Base-by-base conservation (phyloP, 208 protist species). In the Crithidia sp. region DNA sequence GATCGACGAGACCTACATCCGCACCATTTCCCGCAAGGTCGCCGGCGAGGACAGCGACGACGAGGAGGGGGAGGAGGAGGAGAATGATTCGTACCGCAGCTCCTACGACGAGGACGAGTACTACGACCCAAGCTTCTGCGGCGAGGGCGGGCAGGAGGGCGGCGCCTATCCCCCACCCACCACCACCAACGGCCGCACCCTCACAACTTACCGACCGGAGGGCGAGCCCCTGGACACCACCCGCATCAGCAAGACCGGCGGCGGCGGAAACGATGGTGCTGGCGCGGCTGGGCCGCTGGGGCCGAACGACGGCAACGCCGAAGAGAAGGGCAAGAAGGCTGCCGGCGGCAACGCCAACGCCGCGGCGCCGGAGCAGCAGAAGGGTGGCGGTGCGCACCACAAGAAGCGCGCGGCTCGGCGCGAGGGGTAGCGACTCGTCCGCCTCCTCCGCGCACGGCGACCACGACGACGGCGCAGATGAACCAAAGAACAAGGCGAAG, bases 1-100 rank as follows among this genome's bases (percentile, higher is more conserved):
- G 17, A 97, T 97, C 64, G 65, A 87, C 7, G 83, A 95, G 40
- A 88, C 83, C 14, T 97, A 97, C 81, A 95, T 95, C 49, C 62
- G 86, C n/a, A 94, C 92, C 12, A 87, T 97, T 60, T 77, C 67
- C 28, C 89, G 79, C 68, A 93, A 89, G 79, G 77, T 95, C 62
- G 76, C 67, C 14, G 89, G 87, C 52, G 87, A 87, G 54, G 81
- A 83, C 40, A 79, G 78, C 39, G 83, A 71, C 19, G 83, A 83
- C 19, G 72, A 74, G 43, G 74, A 67, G 4, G 68, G 74, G 53
- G 74, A 74, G 37, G 79, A 71, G 7, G 74, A 78, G 12, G 69
- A 69, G 8, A 49, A 59, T 57, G 59, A 64, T 37, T 61, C 65
- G 14, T 70, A 44, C 52, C 60, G 4, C 66, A 58, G 53, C 66